Percentiles rank a stretch among this genome's conserved stretches.
Conservation (phyloP, 176 grass and related monocot genomes). For the Elymus sibiricus region DNA sequence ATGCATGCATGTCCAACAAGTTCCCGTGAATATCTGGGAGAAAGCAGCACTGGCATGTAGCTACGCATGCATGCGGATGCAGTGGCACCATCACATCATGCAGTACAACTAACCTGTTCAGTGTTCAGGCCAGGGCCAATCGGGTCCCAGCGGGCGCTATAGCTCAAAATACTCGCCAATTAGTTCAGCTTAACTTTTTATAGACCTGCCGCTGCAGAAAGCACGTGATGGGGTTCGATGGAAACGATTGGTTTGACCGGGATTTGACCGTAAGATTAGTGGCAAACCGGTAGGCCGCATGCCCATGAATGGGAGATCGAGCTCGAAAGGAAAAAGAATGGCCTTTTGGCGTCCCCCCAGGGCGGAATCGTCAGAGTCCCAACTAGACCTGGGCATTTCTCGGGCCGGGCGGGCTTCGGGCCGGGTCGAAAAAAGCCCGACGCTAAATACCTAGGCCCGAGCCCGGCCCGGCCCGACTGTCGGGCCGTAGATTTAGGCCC, state of each 20-base stretch:
- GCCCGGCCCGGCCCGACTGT: no score
- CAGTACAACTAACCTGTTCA: not conserved
- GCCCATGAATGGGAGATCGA: not conserved
- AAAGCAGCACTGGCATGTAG: not conserved
- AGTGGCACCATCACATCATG: constrained; percentile 27
- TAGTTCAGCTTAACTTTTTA: not conserved
- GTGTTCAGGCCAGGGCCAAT: not conserved
- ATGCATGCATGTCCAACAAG: not conserved
- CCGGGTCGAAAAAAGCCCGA: no score
- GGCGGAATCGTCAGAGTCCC: constrained; percentile 34
- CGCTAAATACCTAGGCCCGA: no score
- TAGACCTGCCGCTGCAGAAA: not conserved
- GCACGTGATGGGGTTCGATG: not conserved
- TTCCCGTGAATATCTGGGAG: constrained; percentile 20
- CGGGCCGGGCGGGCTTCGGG: no score
- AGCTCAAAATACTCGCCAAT: not conserved
- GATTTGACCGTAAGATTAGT: constrained; percentile 18
- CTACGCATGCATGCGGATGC: not conserved
- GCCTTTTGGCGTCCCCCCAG: not conserved
- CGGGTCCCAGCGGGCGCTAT: not conserved
- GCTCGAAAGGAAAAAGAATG: not conserved
- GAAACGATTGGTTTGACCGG: constrained; percentile 26
- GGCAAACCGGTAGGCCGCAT: not conserved
- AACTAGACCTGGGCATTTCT: no score
- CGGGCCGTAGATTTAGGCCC: no score